A percentile compares a stretch with the other conserved stretches of the same genome.
Conservation (phyloP, 805 yeast species). For the Candida maesae region DNA sequence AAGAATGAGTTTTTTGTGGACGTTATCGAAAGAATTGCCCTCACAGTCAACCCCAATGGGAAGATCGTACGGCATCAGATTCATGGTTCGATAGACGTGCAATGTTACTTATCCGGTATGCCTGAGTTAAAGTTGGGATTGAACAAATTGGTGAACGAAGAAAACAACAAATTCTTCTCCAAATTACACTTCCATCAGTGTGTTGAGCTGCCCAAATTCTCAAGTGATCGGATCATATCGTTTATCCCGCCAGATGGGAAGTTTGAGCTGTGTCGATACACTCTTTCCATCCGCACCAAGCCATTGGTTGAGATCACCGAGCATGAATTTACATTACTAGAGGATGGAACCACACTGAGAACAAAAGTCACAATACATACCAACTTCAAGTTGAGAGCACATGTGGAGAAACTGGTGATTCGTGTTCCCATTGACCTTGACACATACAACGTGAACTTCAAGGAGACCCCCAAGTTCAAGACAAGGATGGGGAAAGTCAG, state of each 20-base stretch:
- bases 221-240: constrained; percentile 48
- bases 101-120: constrained; percentile 85
- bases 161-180: constrained; percentile 37
- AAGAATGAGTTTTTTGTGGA: constrained; percentile 90
- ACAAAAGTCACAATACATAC: constrained; percentile 39
- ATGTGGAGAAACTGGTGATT: constrained; percentile 57
- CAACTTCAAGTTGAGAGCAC: constrained; percentile 58
- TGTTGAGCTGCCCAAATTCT: constrained; percentile 63
- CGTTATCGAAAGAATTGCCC: constrained; percentile 70
- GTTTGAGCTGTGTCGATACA: constrained; percentile 51
- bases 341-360: not conserved
- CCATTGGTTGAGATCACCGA: constrained; percentile 19
- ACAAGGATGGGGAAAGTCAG: constrained; percentile 68
- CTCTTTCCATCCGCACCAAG: constrained; percentile 36
- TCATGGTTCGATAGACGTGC: constrained; percentile 67
- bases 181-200: constrained; percentile 87
- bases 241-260: constrained; percentile 92
- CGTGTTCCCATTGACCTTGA: constrained; percentile 53
- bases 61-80: constrained; percentile 65
- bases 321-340: constrained; percentile 2
- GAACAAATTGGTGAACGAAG: constrained; percentile 46
- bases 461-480: constrained; percentile 58
- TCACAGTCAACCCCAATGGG: constrained; percentile 56
- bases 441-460: constrained; percentile 39
- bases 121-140: constrained; percentile 75